Evolutionary conservation across 2,329 filamentous ascomycete species (phyloP).

Genomic region (Alternaria sp.): DNA sequence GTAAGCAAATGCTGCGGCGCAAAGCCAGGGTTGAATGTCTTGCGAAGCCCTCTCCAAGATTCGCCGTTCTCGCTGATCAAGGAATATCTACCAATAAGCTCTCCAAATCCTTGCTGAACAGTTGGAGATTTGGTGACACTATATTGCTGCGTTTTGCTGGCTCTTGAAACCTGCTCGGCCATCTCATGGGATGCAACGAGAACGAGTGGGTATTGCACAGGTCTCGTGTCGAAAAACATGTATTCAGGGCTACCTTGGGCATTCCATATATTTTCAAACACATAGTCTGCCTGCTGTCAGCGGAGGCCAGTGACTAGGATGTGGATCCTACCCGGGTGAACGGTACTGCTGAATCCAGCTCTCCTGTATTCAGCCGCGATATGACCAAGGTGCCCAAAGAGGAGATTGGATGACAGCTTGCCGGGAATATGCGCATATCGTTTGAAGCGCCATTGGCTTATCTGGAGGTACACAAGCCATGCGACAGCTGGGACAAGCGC

Average conservation of each 20-base stretch:
- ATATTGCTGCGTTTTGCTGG: conserved; percentile 40
- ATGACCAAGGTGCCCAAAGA: conserved; percentile 39
- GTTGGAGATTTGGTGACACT: conserved; percentile 49
- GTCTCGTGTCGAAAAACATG: conserved; percentile 44
- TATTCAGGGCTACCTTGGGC: conserved; percentile 38
- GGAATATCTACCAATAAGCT: conserved; percentile 40
- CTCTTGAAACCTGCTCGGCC: conserved; percentile 46
- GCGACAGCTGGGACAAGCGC: conserved; percentile 30
- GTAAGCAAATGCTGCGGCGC: conserved; percentile 47
- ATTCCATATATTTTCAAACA: conserved; percentile 41
- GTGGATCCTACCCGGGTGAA: conserved; percentile 39
- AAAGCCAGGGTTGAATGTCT: conserved; percentile 51
- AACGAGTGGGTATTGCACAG: conserved; percentile 34
- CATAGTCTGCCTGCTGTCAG: conserved; percentile 39
- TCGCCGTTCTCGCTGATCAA: conserved; percentile 41
- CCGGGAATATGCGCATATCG: conserved; percentile 36
- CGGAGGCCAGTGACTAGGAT: not conserved
- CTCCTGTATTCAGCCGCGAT: conserved; percentile 40
- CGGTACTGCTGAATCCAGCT: conserved; percentile 29
- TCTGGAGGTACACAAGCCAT: conserved; percentile 31
- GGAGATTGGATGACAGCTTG: conserved; percentile 29
- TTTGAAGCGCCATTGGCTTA: conserved; percentile 41
- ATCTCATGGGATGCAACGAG: conserved; percentile 45
- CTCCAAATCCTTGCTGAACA: conserved; percentile 25
- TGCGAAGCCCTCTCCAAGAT: conserved; percentile 48